Percentiles rank a stretch among this genome's conserved stretches.
These are phyloP conservation scores for Gastrolobium villosum DNA, from an alignment of 306 rosid species.

Conservation along the genomic window DNA sequence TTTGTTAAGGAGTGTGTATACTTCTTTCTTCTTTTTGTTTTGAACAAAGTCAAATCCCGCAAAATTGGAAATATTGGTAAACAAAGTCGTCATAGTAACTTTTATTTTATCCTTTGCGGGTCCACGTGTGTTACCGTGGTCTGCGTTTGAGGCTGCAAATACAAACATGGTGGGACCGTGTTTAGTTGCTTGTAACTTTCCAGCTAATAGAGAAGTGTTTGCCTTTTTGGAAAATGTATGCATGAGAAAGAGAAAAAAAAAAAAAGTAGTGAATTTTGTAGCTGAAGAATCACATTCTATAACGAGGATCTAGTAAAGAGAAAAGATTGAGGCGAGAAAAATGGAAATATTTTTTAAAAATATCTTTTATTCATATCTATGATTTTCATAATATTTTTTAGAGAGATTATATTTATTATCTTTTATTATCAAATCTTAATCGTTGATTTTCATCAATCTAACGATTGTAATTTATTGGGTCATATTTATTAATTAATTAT, in stretches of 20 bases:
- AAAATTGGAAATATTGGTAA: neutral
- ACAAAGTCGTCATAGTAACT: neutral
- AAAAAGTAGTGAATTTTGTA: neutral
- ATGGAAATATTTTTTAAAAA: too few species aligned
- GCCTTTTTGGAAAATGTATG: neutral
- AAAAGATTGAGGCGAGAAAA: neutral
- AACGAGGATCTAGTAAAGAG: conserved; percentile 11
- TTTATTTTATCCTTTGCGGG: neutral
- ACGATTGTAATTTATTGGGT: too few species aligned
- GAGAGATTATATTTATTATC: too few species aligned
- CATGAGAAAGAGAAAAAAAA: neutral
- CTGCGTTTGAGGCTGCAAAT: conserved; percentile 23
- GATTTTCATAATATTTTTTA: too few species aligned
- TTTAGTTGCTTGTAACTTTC: conserved; percentile 41
- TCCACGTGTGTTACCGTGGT: conserved; percentile 19
- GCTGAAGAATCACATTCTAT: conserved; percentile 28
- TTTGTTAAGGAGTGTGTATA: neutral
- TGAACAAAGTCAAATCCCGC: conserved; percentile 44
- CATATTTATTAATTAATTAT: too few species aligned
- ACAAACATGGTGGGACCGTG: neutral
- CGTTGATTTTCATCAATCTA: too few species aligned
- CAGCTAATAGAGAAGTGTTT: conserved; percentile 1
- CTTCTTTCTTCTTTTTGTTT: neutral
- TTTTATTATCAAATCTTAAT: too few species aligned
- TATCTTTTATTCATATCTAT: too few species aligned